Conservation (phyloP, 2,329 filamentous ascomycete genomes). For the Ophiocordyceps robertsii region DNA sequence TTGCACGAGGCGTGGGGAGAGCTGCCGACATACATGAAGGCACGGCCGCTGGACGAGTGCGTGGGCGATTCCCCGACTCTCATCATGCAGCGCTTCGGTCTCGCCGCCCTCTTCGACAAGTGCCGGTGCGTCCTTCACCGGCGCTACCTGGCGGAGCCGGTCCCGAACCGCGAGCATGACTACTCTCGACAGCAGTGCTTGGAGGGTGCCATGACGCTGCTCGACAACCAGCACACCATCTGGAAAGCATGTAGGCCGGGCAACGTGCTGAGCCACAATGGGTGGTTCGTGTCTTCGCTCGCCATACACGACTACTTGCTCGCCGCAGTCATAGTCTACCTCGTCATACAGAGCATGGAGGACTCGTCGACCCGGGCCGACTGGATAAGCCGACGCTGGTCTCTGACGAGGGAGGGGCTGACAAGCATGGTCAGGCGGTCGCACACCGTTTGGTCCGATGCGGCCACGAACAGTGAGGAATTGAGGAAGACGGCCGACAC, state of each 20-base stretch:
- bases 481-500: constrained; percentile 30
- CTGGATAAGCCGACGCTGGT: constrained; percentile 19
- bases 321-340: constrained; percentile 41
- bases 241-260: not conserved
- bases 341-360: constrained; percentile 30
- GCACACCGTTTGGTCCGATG: constrained; percentile 27
- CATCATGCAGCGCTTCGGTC: constrained; percentile 39
- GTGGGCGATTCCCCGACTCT: constrained; percentile 31
- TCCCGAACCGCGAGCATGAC: constrained; percentile 29
- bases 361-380: constrained; percentile 17
- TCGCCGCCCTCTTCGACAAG: constrained; percentile 40
- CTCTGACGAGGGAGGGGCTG: constrained; percentile 24
- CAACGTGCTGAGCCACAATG: constrained; percentile 31
- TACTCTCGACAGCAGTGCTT: constrained; percentile 39
- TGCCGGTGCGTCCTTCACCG: constrained; percentile 41
- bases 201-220: constrained; percentile 31
- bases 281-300: constrained; percentile 41
- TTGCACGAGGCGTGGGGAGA: constrained; percentile 26
- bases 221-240: constrained; percentile 10
- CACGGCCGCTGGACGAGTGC: constrained; percentile 32
- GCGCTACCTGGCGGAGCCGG: constrained; percentile 32
- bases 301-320: constrained; percentile 48
- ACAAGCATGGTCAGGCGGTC: constrained; percentile 27
- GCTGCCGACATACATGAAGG: constrained; percentile 34
- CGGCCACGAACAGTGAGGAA: constrained; percentile 21